phyloP scores from a whole-genome alignment of 352 stramenopile genomes.

The Pythium graminicola region DNA sequence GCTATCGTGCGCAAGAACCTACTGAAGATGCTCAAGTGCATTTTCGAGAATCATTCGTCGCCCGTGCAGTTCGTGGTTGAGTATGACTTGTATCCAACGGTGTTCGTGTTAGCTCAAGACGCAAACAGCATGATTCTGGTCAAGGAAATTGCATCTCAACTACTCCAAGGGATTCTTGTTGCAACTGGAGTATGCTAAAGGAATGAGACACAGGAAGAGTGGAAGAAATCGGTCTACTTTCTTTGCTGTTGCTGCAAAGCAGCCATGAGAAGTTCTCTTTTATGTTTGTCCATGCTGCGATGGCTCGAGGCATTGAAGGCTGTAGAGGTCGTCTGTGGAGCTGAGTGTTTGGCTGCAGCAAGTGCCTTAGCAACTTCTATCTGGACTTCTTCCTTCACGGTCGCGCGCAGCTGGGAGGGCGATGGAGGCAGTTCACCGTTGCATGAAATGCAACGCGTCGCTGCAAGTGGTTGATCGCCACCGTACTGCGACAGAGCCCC shows the following conservation, averaged over 20 bases:
- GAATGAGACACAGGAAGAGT: not conserved
- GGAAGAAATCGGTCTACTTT: conserved; percentile 16
- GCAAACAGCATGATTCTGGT: conserved; percentile 88
- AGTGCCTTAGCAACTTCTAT: conserved; percentile 52
- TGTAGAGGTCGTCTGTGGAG: not conserved
- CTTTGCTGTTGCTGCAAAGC: conserved; percentile 38
- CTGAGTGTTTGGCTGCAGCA: conserved; percentile 22
- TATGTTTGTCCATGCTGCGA: conserved; percentile 60
- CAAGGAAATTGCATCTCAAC: conserved; percentile 82
- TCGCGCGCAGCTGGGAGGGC: conserved; percentile 50
- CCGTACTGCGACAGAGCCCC: conserved; percentile 10
- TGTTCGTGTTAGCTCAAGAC: conserved; percentile 77
- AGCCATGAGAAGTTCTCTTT: conserved; percentile 51
- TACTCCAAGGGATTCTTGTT: conserved; percentile 79
- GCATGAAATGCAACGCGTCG: conserved; percentile 64
- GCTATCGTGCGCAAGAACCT: conserved; percentile 88
- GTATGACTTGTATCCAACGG: conserved; percentile 78
- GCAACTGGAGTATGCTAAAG: conserved; percentile 49
- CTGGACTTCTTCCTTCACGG: conserved; percentile 55
- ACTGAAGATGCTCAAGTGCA: conserved; percentile 88
- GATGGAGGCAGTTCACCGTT: conserved; percentile 53
- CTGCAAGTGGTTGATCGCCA: conserved; percentile 28
- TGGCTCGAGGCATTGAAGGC: conserved; percentile 53
- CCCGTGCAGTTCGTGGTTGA: conserved; percentile 84
- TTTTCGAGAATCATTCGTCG: conserved; percentile 85